These are phyloP conservation scores for Tardiomyces blankii DNA, from an alignment of 1,139 yeast genomes.

Conservation along the genomic window DNA sequence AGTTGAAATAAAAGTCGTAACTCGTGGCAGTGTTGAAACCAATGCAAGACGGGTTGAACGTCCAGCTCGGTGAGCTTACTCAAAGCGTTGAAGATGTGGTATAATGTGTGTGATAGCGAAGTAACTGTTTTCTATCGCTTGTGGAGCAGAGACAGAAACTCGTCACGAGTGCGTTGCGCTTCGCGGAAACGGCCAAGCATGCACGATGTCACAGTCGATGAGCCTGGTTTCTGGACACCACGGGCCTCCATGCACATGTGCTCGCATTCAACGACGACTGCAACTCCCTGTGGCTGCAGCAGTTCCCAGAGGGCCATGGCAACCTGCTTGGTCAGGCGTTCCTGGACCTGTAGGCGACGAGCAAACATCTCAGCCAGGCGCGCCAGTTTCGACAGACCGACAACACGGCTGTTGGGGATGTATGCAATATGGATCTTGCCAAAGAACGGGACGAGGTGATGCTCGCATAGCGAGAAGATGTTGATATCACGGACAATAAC, in stretches of 20 bases:
- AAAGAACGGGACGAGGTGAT: slow-evolving; percentile 91
- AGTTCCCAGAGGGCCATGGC: slow-evolving; percentile 93
- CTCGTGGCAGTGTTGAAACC: too few relatives aligned
- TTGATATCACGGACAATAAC: slow-evolving; percentile 94
- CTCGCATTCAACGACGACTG: slow-evolving; percentile 94
- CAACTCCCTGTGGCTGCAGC: slow-evolving; percentile 90
- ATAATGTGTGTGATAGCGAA: too few relatives aligned
- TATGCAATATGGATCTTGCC: slow-evolving; percentile 97
- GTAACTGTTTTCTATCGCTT: slow-evolving; percentile 28
- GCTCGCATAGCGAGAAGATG: slow-evolving; percentile 88
- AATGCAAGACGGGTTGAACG: too few relatives aligned
- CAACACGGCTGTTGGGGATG: slow-evolving; percentile 89
- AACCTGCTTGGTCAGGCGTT: slow-evolving; percentile 88
- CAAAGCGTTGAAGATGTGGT: too few relatives aligned
- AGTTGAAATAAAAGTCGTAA: too few relatives aligned
- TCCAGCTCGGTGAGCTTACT: too few relatives aligned
- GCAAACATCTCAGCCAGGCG: slow-evolving; percentile 95
- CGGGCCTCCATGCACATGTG: slow-evolving; percentile 99
- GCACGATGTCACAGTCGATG: slow-evolving; percentile 89
- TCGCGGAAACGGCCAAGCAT: slow-evolving; percentile 94
- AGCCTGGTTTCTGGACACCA: slow-evolving; percentile 93
- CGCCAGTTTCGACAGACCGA: slow-evolving; percentile 89
- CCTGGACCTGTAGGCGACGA: slow-evolving; percentile 93
- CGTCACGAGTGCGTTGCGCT: slow-evolving; percentile 92
- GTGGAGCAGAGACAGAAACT: slow-evolving; percentile 73